These are phyloP conservation scores for Collybiopsis confluens DNA, from an alignment of 768 basidiomycete species.

Conservation along the genomic window DNA sequence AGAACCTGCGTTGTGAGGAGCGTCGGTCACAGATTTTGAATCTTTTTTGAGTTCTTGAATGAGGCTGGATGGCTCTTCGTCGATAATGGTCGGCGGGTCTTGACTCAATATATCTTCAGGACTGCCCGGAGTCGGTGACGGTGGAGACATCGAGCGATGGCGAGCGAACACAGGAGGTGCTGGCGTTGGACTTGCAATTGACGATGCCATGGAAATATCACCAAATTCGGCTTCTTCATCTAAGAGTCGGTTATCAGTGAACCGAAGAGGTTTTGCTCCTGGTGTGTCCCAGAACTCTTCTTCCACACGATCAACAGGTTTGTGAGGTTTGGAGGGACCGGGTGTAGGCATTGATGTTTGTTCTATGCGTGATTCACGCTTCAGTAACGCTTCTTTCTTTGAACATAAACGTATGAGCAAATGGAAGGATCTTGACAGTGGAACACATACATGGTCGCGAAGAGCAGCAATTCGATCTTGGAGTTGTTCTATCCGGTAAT, in stretches of 20 bases:
- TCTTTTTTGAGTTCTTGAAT: too few relatives aligned
- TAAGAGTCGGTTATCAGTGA: slow-evolving; percentile 56
- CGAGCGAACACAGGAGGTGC: slow-evolving; percentile 2
- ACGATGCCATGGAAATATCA: slow-evolving; percentile 46
- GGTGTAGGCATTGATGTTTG: slow-evolving; percentile 13
- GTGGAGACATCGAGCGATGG: background rate
- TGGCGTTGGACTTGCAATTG: slow-evolving; percentile 27
- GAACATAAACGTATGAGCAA: background rate
- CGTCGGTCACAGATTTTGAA: too few relatives aligned
- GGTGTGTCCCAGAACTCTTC: slow-evolving; percentile 70
- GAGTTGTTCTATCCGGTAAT: slow-evolving; percentile 33
- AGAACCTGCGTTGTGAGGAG: too few relatives aligned
- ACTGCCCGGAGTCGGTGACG: background rate
- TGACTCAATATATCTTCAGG: background rate
- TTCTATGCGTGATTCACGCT: slow-evolving; percentile 11
- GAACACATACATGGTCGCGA: slow-evolving; percentile 31
- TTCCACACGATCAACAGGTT: slow-evolving; percentile 13
- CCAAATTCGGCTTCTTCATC: slow-evolving; percentile 61
- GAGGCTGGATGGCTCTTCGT: slow-evolving; percentile 15
- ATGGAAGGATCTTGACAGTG: background rate
- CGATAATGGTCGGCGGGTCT: background rate
- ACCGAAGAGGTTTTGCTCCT: slow-evolving; percentile 53
- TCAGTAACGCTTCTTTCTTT: slow-evolving; percentile 12
- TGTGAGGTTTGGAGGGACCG: slow-evolving; percentile 16
- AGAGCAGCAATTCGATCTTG: slow-evolving; percentile 35